Conservation (phyloP, 2,329 filamentous ascomycete species). For the Aspergillus japonicus region DNA sequence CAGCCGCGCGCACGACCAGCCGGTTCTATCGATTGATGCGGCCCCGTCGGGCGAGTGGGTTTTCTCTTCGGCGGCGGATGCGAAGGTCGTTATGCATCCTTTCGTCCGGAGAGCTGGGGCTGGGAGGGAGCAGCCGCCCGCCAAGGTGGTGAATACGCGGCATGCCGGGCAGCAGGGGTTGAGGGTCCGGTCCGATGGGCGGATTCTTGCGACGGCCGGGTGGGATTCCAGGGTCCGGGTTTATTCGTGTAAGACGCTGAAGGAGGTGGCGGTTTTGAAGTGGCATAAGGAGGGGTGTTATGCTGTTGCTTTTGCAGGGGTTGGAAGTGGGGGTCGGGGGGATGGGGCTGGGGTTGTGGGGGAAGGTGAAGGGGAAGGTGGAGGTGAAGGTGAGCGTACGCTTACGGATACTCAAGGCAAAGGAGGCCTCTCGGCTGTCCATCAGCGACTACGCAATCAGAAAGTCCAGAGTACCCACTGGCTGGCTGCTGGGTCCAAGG, state of each 20-base stretch:
- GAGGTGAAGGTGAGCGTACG: neutral
- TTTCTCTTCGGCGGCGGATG: slow-evolving; percentile 79
- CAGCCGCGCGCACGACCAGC: slow-evolving; percentile 70
- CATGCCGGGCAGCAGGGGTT: slow-evolving; percentile 89
- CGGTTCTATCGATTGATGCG: slow-evolving; percentile 71
- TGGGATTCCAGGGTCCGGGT: slow-evolving; percentile 84
- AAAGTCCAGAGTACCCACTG: slow-evolving; percentile 75
- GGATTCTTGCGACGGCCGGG: slow-evolving; percentile 83
- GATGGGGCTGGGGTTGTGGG: neutral
- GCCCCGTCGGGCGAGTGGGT: slow-evolving; percentile 56
- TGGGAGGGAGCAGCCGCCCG: slow-evolving; percentile 41
- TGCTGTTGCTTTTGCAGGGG: slow-evolving; percentile 67
- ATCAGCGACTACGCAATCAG: slow-evolving; percentile 60
- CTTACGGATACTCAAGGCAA: too few species aligned
- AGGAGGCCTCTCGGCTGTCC: slow-evolving; percentile 47
- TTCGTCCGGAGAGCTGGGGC: slow-evolving; percentile 45
- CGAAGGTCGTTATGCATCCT: slow-evolving; percentile 72
- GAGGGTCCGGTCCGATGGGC: slow-evolving; percentile 72
- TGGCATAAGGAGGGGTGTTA: slow-evolving; percentile 93
- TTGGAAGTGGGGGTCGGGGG: slow-evolving; percentile 21
- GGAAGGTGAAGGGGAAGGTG: neutral
- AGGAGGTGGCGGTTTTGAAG: slow-evolving; percentile 85
- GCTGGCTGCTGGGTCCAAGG: slow-evolving; percentile 87
- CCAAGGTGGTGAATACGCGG: slow-evolving; percentile 70
- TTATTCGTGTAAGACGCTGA: slow-evolving; percentile 76